A percentile compares a stretch with the other conserved stretches of the same genome.
These are phyloP conservation scores for Periconia sp. DNA, from an alignment of 2,329 filamentous ascomycete species.

Conservation along the genomic window DNA sequence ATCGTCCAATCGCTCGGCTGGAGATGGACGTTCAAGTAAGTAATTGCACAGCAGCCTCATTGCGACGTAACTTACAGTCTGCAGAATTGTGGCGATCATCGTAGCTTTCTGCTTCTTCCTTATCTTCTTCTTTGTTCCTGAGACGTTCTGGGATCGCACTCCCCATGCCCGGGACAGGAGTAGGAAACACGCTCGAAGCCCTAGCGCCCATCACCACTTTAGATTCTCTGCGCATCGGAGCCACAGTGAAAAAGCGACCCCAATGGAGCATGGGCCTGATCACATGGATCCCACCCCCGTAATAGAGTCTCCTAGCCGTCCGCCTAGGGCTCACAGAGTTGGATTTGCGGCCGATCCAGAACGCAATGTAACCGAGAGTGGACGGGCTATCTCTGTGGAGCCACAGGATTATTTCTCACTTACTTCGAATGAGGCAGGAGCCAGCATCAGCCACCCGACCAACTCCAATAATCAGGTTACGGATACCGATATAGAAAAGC, in stretches of 20 bases:
- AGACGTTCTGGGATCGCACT: conserved; percentile 93
- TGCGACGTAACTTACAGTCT: background rate
- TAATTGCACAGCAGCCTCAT: background rate
- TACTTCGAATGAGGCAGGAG: background rate
- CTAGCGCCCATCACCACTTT: conserved; percentile 41
- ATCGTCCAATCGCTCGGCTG: conserved; percentile 80
- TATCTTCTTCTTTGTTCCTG: conserved; percentile 89
- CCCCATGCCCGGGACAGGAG: conserved; percentile 59
- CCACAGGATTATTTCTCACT: conserved; percentile 5
- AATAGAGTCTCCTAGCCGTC: conserved; percentile 13
- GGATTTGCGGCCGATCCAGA: conserved; percentile 58
- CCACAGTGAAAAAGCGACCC: conserved; percentile 21
- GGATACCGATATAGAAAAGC: conserved; percentile 25
- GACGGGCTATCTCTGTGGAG: conserved; percentile 1
- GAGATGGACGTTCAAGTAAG: conserved; percentile 81
- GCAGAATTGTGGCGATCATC: conserved; percentile 78
- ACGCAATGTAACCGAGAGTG: conserved; percentile 10
- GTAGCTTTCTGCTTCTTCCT: conserved; percentile 73
- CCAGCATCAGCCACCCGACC: background rate
- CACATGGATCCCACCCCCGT: background rate
- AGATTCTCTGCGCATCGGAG: conserved; percentile 28
- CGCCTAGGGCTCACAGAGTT: conserved; percentile 57
- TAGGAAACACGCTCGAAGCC: conserved; percentile 32
- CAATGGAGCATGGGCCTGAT: conserved; percentile 7
- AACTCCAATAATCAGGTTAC: background rate